Percentiles rank a stretch among this genome's conserved stretches.
These are phyloP conservation scores for Rosa lucieae DNA, from an alignment of 306 rosid genomes.

Conservation along the genomic window DNA sequence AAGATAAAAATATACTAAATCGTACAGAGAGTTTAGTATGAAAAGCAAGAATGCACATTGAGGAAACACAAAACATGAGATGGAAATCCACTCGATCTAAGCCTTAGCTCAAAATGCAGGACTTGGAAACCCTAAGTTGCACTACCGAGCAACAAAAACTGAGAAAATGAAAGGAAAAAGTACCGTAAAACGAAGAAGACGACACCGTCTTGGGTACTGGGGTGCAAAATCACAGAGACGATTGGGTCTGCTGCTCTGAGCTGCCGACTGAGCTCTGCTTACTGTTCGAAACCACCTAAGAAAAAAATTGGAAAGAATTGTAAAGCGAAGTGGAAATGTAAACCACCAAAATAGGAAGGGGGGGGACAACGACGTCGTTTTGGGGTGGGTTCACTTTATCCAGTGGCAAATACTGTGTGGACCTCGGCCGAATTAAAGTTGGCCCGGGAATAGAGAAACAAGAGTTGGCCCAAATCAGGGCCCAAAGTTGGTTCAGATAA, in stretches of 20 bases:
- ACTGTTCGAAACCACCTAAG: constrained; percentile 17
- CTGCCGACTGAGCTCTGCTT: constrained; percentile 8
- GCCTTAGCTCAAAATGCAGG: constrained; percentile 5
- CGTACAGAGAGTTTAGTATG: background rate
- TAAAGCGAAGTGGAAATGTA: background rate
- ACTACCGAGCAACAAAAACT: background rate
- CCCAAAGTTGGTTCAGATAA: background rate
- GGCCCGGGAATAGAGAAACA: background rate
- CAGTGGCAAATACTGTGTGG: background rate
- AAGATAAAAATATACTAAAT: background rate
- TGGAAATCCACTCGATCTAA: constrained; percentile 17
- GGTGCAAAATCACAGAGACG: background rate
- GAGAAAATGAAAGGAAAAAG: background rate
- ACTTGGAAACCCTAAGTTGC: constrained; percentile 3
- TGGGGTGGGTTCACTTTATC: background rate
- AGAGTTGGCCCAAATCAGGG: background rate
- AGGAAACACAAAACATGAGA: background rate
- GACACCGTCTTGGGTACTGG: background rate
- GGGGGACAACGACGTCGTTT: constrained; percentile 2
- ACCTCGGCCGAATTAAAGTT: background rate
- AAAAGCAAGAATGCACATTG: constrained; percentile 2
- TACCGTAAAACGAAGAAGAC: constrained; percentile 1
- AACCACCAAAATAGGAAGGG: background rate
- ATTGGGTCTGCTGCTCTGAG: background rate
- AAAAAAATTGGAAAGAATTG: background rate